Percentiles rank a stretch among this genome's conserved stretches.
phyloP scores from a whole-genome alignment of 129 eudicot genomes.

The Saussurea involucrata region DNA sequence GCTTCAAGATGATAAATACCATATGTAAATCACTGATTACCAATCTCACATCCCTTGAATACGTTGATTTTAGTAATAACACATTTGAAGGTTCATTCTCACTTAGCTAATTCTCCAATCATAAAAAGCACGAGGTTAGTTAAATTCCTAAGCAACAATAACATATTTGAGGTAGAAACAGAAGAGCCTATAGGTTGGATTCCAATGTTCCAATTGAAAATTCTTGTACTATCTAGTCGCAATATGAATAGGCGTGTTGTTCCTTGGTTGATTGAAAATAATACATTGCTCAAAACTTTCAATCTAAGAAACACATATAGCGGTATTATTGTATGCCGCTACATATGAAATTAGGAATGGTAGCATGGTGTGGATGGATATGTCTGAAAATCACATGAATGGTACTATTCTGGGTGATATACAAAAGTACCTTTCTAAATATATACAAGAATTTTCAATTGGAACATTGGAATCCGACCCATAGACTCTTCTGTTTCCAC shows the following conservation, averaged over 20 bases:
- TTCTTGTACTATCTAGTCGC: background rate
- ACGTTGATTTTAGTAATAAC: background rate
- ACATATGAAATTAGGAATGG: background rate
- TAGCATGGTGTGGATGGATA: background rate
- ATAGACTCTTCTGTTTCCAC: background rate
- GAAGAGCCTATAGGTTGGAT: constrained; percentile 2
- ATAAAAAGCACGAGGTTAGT: constrained; percentile 16
- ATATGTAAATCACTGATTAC: background rate
- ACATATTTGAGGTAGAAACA: background rate
- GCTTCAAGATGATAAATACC: constrained; percentile 4
- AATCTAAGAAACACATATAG: background rate
- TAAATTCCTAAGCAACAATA: background rate
- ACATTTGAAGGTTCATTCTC: background rate
- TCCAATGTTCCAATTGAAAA: constrained; percentile 23
- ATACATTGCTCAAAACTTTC: background rate
- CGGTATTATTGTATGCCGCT: background rate
- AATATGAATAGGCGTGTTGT: background rate
- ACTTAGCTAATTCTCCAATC: background rate
- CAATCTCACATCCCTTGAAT: constrained; percentile 11
- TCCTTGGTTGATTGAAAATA: constrained; percentile 14
- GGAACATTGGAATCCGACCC: background rate
- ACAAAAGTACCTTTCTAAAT: background rate
- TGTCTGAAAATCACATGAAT: background rate
- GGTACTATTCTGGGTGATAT: background rate
- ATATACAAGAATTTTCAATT: background rate